Base-by-base conservation (phyloP, 257 asterid genomes). In the Capsicum chinense region DNA sequence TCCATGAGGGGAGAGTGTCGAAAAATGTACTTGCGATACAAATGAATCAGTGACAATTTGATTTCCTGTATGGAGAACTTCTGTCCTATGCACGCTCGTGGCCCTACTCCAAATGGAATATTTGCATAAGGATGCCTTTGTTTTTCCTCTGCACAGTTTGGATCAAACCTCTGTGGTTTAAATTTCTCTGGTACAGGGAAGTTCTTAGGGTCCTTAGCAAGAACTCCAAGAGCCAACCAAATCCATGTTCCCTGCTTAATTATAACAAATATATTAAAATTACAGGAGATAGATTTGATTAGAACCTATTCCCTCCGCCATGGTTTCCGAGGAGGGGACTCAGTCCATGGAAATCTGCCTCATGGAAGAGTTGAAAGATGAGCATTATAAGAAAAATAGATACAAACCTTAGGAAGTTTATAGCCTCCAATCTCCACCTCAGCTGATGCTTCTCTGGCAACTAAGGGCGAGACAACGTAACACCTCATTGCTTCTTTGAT, bases 401-500 rank as follows among this genome's bases (percentile, higher is more conserved):
- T 21, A 63, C 50, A 66, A 82, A 96, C 98, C 99, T 95, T 95
- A 21, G 98, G 98, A 69, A 97, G 93, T 33, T 81, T 89, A 86
- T 95, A 97, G 17, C 98, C 99, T 85, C 99, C 99, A 63, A 97
- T 89, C 66, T 88, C 90, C 67, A 97, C 97, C 88, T 89, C 56
- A 4, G 94, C 88, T 44, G 97, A 93, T 73, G 99, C 85, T 87
- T 97, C 99, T 86, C 99, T 89, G 1, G 99, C 99, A 86, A 97
- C 94, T 79, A 95, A 90, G 54, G 99, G 98, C 17, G 99, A 97
- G 67, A 91, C 97, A 13, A 90, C 84, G 87, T 93, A 95, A 82
- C 93, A 91, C 83, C 99, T 92, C 99, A 97, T 95, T 73, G 98
- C 92, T 89, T 97, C 99, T 90, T 97, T 97, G 62, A 95, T 93